These are phyloP conservation scores for Leccinum subspadiceum DNA, from an alignment of 1,284 basidiomycete genomes.

Conservation along the genomic window DNA sequence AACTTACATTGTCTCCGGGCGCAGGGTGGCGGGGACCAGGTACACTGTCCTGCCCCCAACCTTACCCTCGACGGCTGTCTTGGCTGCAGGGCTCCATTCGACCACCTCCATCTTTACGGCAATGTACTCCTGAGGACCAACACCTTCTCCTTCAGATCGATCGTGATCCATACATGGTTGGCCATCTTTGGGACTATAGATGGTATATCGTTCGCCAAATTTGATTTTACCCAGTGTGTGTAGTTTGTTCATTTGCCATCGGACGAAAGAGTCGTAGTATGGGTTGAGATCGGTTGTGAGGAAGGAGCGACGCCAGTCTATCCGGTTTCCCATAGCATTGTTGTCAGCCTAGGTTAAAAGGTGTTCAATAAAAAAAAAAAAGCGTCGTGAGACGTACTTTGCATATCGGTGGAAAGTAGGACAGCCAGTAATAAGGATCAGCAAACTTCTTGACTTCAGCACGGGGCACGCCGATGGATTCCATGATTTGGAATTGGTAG, in stretches of 20 bases:
- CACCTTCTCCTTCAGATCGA: constrained; percentile 90
- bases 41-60: constrained; percentile 81
- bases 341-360: constrained; percentile 66
- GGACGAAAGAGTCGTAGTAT: constrained; percentile 96
- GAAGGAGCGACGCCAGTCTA: constrained; percentile 97
- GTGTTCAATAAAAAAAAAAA: not conserved
- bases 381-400: constrained; percentile 47
- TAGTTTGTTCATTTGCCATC: constrained; percentile 98
- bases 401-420: constrained; percentile 96
- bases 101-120: constrained; percentile 93
- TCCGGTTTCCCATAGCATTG: constrained; percentile 84
- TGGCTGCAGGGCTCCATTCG: constrained; percentile 71
- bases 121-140: constrained; percentile 97
- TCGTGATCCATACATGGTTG: constrained; percentile 99
- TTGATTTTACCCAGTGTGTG: constrained; percentile 87
- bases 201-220: constrained; percentile 98
- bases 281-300: constrained; percentile 95
- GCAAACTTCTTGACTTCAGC: constrained; percentile 95
- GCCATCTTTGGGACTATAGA: constrained; percentile 99
- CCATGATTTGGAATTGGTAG: constrained; percentile 99
- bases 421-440: constrained; percentile 90
- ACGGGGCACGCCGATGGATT: constrained; percentile 86
- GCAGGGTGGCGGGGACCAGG: constrained; percentile 92
- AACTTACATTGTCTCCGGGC: constrained; percentile 94
- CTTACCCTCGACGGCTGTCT: constrained; percentile 63